A percentile compares a stretch with the other conserved stretches of the same genome.
Conservation (phyloP, 257 asterid genomes). For the Rubia yunnanensis region DNA sequence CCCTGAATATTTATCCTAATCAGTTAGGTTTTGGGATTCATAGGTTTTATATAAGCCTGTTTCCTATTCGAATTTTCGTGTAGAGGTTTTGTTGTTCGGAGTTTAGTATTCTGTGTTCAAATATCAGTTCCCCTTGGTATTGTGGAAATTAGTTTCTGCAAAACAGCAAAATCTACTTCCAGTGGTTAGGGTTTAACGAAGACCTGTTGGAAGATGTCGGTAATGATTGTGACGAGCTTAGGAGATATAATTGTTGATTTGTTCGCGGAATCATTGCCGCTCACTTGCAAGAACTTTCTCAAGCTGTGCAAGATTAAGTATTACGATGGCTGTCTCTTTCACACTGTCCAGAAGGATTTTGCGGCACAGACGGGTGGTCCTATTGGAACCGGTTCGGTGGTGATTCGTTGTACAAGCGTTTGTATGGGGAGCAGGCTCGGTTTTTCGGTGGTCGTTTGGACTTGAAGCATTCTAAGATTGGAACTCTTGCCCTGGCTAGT, state of each 20-base stretch:
- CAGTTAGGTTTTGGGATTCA: background rate
- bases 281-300: constrained; percentile 86
- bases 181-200: background rate
- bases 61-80: background rate
- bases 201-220: constrained; percentile 45
- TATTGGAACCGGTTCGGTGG: constrained; percentile 95
- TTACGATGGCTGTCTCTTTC: constrained; percentile 91
- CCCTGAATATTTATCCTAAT: background rate
- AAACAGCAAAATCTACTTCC: background rate
- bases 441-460: constrained; percentile 89
- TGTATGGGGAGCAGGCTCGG: constrained; percentile 94
- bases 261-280: constrained; percentile 65
- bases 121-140: too few species aligned
- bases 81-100: background rate
- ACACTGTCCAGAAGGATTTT: constrained; percentile 83
- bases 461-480: constrained; percentile 73
- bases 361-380: constrained; percentile 99
- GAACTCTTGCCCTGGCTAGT: constrained; percentile 92
- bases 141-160: background rate
- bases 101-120: background rate
- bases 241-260: constrained; percentile 81
- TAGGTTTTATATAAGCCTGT: too few species aligned
- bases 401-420: constrained; percentile 86
- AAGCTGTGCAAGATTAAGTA: constrained; percentile 93
- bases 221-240: constrained; percentile 85